Percentiles rank a stretch among this genome's conserved stretches.
phyloP scores from a whole-genome alignment of 2,329 filamentous ascomycete genomes.

The Exserohilum rostratum region DNA sequence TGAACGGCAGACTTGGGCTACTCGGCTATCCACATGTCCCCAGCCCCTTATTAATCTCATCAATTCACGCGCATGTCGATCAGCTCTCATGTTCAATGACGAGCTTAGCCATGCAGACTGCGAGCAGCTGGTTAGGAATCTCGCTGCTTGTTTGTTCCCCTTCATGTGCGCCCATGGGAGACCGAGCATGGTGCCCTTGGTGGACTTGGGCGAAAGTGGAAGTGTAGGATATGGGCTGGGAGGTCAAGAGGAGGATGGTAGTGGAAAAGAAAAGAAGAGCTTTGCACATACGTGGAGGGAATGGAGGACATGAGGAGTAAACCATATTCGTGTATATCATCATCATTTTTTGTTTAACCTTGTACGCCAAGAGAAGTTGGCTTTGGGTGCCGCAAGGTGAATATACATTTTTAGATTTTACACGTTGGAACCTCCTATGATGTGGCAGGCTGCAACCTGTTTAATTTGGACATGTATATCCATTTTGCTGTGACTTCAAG shows the following conservation, averaged over 20 bases:
- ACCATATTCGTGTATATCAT: not conserved
- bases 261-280: not conserved
- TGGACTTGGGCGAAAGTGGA: constrained; percentile 30
- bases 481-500: too few relatives aligned
- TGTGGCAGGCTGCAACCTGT: too few relatives aligned
- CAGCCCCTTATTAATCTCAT: constrained; percentile 76
- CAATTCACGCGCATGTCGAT: constrained; percentile 77
- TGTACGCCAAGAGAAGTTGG: too few relatives aligned
- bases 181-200: constrained; percentile 57
- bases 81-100: constrained; percentile 89
- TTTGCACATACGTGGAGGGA: constrained; percentile 9
- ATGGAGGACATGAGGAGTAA: not conserved
- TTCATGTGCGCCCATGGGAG: constrained; percentile 84
- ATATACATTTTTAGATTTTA: too few relatives aligned
- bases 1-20: constrained; percentile 58
- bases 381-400: too few relatives aligned
- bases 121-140: constrained; percentile 58
- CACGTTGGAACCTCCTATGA: too few relatives aligned
- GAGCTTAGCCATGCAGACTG: constrained; percentile 65
- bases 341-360: too few relatives aligned
- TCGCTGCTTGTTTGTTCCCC: constrained; percentile 72
- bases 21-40: constrained; percentile 72
- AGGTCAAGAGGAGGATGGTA: not conserved
- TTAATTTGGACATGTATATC: too few relatives aligned
- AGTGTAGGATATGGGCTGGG: not conserved